Evolutionary conservation across 2,329 filamentous ascomycete genomes (phyloP), one percentile per base, ranked within the genome.

Genomic region (Aspergillus sp.): DNA sequence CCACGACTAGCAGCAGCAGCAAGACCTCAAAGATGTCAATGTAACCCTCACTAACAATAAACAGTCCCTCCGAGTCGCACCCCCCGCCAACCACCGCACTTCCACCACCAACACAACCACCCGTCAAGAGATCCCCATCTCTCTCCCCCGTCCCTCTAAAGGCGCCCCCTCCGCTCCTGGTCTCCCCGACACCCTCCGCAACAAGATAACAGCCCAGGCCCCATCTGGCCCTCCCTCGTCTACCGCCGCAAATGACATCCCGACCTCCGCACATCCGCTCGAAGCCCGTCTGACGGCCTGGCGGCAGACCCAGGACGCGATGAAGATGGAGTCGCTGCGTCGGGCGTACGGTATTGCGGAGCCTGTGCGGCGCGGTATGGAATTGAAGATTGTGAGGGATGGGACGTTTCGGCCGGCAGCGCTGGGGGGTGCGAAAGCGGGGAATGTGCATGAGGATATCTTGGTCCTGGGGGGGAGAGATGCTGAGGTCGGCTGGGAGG

Each of bases 281-380:
- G 93, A 97, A 73, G 77, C 86, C 45, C 89, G 93, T 52, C 86
- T 98, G 49, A 80, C 84, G 62, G 80, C 83, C 64, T 98, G 93
- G 93, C 87, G 91, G 70, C 77, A 83, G 48, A 95, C 90, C 38
- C 91, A 96, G 72, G 85, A 95, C 60, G 68, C 75, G 32, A 71
- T 95, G 65, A 93, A 94, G 72, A 93, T 95, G 86, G 83, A 90
- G 72, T 78, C 82, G 44, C 80, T 97, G 60, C 83, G 88, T 54
- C 86, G 88, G 56, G 83, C 88, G 41, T 97, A 89, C 68, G 93
- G 93, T 55, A 84, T 96, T 60, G 88, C 86, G 28, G 93, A 97
- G 78, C 93, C 93, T 3, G 82, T 97, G 60, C 82, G 89, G 48
- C 82, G 91, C 46, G 87, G 85, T 51, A 96, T 98, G 93, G 93